Percentiles rank a stretch among this genome's conserved stretches.
Conservation (phyloP, 768 basidiomycete species). For the Hericium alpestre region DNA sequence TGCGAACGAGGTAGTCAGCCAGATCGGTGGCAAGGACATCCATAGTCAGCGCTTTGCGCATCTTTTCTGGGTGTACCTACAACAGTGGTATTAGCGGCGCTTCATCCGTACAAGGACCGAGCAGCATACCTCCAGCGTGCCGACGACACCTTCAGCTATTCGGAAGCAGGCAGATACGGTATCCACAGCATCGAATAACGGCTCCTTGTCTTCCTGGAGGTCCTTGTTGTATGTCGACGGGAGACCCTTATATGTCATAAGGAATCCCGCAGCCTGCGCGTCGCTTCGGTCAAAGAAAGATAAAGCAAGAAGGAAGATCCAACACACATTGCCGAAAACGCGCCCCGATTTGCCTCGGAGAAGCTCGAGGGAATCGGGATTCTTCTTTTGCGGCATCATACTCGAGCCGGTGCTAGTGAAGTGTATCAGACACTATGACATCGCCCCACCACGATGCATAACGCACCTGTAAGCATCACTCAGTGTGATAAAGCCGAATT, state of each 20-base stretch:
- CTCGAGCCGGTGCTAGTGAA: slow-evolving; percentile 83
- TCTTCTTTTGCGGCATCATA: slow-evolving; percentile 99
- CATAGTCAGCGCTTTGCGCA: slow-evolving; percentile 86
- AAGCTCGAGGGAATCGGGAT: slow-evolving; percentile 92
- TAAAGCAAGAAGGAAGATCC: not conserved
- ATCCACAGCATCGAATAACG: slow-evolving; percentile 88
- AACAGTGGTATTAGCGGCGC: not conserved
- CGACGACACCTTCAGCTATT: slow-evolving; percentile 91
- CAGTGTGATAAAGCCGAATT: slow-evolving; percentile 93
- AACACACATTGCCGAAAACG: slow-evolving; percentile 77
- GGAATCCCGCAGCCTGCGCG: slow-evolving; percentile 86
- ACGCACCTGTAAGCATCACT: slow-evolving; percentile 93
- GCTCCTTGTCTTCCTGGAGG: slow-evolving; percentile 97
- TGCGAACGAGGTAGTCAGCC: slow-evolving; percentile 96
- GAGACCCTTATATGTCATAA: slow-evolving; percentile 94
- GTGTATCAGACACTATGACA: not conserved
- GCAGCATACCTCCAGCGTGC: slow-evolving; percentile 67
- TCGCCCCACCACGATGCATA: not conserved
- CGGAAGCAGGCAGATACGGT: slow-evolving; percentile 79
- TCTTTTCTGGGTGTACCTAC: slow-evolving; percentile 83
- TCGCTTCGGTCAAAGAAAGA: not conserved
- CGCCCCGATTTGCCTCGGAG: slow-evolving; percentile 92
- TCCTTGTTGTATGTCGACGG: slow-evolving; percentile 99
- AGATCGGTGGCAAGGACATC: slow-evolving; percentile 98
- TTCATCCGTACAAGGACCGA: not conserved